Percentiles rank a stretch among this genome's conserved stretches.
phyloP scores from a whole-genome alignment of 2,329 filamentous ascomycete species.

The Cladobotryum mycophilum region DNA sequence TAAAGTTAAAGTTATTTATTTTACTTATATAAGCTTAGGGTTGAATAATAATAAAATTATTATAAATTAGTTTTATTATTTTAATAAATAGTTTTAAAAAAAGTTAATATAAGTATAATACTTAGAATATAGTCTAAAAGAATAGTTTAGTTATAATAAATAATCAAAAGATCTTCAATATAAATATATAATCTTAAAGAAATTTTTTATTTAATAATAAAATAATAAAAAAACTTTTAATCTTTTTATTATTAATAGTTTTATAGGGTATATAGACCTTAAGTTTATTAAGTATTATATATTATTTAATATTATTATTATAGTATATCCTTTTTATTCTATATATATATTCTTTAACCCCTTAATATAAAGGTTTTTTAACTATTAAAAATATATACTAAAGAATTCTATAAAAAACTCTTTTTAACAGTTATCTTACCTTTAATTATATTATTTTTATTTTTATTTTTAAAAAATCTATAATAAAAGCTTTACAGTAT shows the following conservation, averaged over 20 bases:
- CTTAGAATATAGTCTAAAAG: too few species aligned
- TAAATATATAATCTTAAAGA: too few species aligned
- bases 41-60: too few species aligned
- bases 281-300: conserved; percentile 5
- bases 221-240: too few species aligned
- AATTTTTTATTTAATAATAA: too few species aligned
- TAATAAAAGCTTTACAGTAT: neutral
- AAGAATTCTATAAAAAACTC: neutral
- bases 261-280: conserved; percentile 1
- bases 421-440: neutral
- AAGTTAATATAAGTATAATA: too few species aligned
- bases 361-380: conserved; percentile 4
- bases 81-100: too few species aligned
- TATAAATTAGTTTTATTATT: too few species aligned
- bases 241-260: neutral
- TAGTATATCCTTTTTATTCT: neutral
- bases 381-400: neutral
- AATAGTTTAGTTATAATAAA: too few species aligned
- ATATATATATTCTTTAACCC: conserved; percentile 9
- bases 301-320: conserved; percentile 3
- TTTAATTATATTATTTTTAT: conserved; percentile 1
- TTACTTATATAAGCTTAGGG: too few species aligned
- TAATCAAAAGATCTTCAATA: too few species aligned
- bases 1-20: too few species aligned
- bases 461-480: neutral